phyloP scores from a whole-genome alignment of 139 green algal genomes.

The Micromonas pusilla region DNA sequence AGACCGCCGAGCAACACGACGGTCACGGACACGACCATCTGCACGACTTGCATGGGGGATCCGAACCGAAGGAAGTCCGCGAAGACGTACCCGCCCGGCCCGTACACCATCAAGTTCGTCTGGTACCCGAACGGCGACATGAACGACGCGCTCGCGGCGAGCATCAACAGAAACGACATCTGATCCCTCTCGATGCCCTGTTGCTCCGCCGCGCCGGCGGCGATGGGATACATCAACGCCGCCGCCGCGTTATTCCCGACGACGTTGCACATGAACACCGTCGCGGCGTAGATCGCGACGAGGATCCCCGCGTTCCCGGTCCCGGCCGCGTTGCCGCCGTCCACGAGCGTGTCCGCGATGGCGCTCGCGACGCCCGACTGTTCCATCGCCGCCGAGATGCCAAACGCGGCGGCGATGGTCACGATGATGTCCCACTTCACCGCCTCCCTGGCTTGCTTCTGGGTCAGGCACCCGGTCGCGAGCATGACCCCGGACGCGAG shows the following conservation, averaged over 20 bases:
- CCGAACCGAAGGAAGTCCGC: constrained; percentile 52
- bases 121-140: constrained; percentile 62
- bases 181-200: constrained; percentile 3
- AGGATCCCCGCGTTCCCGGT: constrained; percentile 40
- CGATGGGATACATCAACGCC: constrained; percentile 54
- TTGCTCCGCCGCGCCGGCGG: not conserved
- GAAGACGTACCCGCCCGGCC: constrained; percentile 54
- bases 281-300: constrained; percentile 52
- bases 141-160: constrained; percentile 51
- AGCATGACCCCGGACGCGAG: constrained; percentile 57
- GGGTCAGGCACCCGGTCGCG: constrained; percentile 47
- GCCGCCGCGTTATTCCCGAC: constrained; percentile 60
- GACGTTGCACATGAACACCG: constrained; percentile 50
- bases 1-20: not conserved
- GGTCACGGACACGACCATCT: constrained; percentile 6
- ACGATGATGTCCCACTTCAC: constrained; percentile 56
- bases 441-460: constrained; percentile 29
- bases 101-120: constrained; percentile 69
- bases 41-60: constrained; percentile 40
- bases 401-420: constrained; percentile 55
- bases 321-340: constrained; percentile 10
- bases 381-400: constrained; percentile 47
- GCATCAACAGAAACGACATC: constrained; percentile 38
- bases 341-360: constrained; percentile 42
- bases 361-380: constrained; percentile 40